Evolutionary conservation across 768 basidiomycete genomes (phyloP), one percentile per base, ranked within the genome.

Genomic region (Galerina marginata): DNA sequence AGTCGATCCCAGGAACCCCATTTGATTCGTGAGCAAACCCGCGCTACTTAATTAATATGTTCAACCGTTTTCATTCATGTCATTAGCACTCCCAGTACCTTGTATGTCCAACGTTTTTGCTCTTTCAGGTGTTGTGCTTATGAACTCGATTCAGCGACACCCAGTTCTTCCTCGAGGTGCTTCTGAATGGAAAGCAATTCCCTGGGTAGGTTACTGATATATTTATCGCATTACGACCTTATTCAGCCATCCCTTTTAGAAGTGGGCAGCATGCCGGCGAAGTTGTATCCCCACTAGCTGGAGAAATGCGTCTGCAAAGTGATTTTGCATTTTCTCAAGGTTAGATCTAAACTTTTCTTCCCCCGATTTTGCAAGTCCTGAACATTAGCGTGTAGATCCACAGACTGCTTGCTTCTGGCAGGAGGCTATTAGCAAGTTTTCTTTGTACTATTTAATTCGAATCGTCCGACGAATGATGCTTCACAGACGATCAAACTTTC

Each of bases 221-320:
- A 33, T 16, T 12, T 12, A 16, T 33, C 23, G 14, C 4, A 29
- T 9, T 14, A 29, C 26, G 11, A 23, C n/a, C 39, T 23, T 12
- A 11, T 50, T 50, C 9, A 36, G 11, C 3, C 14, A 9, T 37
- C 54, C 6, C 60, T 53, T n/a, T 48, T 53, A 20, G 29, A 33
- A 33, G 29, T 33, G 29, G 29, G 5, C 29, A 33, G 7, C 64
- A 71, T 10, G 9, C 64, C 2, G 77, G 78, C 33, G 74, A 78
- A 54, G 72, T 74, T 11, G n/a, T 60, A 43, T 74, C 74, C 1
- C 72, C 75, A 5, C 67, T 77, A 16, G 67, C 65, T 29, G 77
- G 77, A 26, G 76, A 76, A 61, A 69, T 79, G 68, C 76, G 77
- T 54, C 72, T 79, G 16, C 72, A 78, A 64, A 76, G 74, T 44